A percentile compares a stretch with the other conserved stretches of the same genome.
phyloP scores from a whole-genome alignment of 192 early-diverging fungal species.

The Entophlyctis luteolus region DNA sequence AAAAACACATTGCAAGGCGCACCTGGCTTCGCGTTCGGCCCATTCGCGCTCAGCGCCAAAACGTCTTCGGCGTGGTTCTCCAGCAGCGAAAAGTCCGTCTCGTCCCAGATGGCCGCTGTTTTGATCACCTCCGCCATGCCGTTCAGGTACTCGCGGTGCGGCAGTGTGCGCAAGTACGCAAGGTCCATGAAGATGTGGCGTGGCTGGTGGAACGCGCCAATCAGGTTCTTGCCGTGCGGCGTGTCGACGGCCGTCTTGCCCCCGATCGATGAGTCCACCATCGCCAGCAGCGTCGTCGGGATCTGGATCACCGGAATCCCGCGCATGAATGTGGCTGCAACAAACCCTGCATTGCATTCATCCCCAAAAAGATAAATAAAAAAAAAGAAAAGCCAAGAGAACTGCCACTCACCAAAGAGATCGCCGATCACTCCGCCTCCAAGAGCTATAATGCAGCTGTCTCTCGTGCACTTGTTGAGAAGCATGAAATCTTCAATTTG shows the following conservation, averaged over 20 bases:
- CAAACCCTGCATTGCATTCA: constrained; percentile 53
- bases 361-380: background rate
- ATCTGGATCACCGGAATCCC: constrained; percentile 92
- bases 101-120: constrained; percentile 89
- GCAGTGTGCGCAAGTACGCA: constrained; percentile 75
- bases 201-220: constrained; percentile 97
- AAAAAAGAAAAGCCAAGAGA: background rate
- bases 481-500: constrained; percentile 91
- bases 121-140: constrained; percentile 98
- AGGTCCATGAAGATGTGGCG: constrained; percentile 89
- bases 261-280: constrained; percentile 97
- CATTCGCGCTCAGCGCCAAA: constrained; percentile 43
- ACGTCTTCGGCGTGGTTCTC: constrained; percentile 83
- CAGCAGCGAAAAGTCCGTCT: constrained; percentile 82
- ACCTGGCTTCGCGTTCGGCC: constrained; percentile 5
- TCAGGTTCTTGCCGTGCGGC: constrained; percentile 89
- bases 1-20: too few relatives aligned
- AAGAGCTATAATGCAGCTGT: constrained; percentile 86
- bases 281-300: constrained; percentile 90
- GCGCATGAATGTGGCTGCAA: constrained; percentile 98
- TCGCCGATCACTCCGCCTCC: constrained; percentile 98
- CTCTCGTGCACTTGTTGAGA: constrained; percentile 76
- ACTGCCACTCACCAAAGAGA: constrained; percentile 63
- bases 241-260: constrained; percentile 98
- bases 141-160: constrained; percentile 88